Evolutionary conservation across 495 filamentous ascomycete species (phyloP), one percentile per base, ranked within the genome.

Genomic region (Tetracladium marchalianum): DNA sequence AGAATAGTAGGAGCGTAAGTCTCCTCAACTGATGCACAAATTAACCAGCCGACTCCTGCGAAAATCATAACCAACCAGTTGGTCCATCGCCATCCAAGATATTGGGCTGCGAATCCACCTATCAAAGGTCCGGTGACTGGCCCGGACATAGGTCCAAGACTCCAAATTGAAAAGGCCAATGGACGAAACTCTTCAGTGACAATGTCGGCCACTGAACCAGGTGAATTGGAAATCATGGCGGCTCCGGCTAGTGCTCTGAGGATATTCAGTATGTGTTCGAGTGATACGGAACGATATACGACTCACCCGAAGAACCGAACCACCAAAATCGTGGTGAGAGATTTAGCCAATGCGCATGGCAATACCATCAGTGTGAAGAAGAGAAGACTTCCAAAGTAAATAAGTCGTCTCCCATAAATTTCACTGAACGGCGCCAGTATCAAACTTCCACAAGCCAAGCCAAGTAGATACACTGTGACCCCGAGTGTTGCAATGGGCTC

Each of bases 81-180:
- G n/a, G 78, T 81, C 85, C 85, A 93, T 24, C 85, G 64, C 88
- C 88, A 95, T 8, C 87, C 86, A 18, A 89, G 71, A 54, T 84
- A 81, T 62, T 87, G 71, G 47, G 67, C 82, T 4, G 85, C 75
- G 54, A 89, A 88, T 0, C 87, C 87, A 22, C 84, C 87, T 44
- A 90, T 78, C 1, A 87, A 66, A 1, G 77, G 82, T 1, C 50
- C 50, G 3, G 67, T 67, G 9, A 76, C 76, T 17, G 84, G 81
- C 11, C 85, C 87, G 49, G 90, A 89, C 53, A 90, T 69, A 5
- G 87, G 87, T 0, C 85, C 87, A 41, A 90, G 77, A 49, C 68
- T 76, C 78, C 82, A 93, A 18, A 87, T 68, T 5, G 77, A 81
- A 60, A 93, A 82, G 12, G 76, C 76, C 18, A 92, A 57, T 8